A percentile compares a stretch with the other conserved stretches of the same genome.
phyloP scores from a whole-genome alignment of 441 rosid species.

The Gossypium davidsonii region DNA sequence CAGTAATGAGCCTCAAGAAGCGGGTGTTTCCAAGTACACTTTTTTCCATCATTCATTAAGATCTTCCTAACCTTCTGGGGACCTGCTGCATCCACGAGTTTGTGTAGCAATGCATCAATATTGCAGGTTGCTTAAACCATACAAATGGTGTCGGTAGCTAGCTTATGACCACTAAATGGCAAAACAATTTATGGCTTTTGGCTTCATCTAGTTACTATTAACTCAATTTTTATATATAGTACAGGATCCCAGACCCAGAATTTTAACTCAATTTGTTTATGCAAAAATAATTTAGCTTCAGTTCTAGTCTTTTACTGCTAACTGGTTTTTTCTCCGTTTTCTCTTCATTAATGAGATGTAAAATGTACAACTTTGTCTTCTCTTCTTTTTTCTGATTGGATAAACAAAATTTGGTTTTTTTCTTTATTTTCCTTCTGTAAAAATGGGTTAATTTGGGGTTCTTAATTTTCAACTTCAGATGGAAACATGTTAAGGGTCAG shows the following conservation, averaged over 20 bases:
- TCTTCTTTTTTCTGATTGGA: too few species aligned
- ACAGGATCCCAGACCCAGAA: neutral
- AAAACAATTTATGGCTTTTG: conserved; percentile 90
- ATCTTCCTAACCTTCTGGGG: neutral
- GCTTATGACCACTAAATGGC: conserved; percentile 80
- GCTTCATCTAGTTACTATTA: conserved; percentile 33
- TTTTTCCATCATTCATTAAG: neutral
- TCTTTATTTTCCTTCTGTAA: neutral
- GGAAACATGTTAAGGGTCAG: too few species aligned
- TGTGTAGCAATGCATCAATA: conserved; percentile 69
- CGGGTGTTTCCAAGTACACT: conserved; percentile 14
- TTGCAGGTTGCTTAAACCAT: conserved; percentile 68
- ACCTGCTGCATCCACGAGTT: conserved; percentile 22
- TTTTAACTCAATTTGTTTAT: neutral
- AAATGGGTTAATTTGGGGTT: neutral
- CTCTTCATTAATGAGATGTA: neutral
- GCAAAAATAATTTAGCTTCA: neutral
- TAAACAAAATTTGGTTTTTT: neutral
- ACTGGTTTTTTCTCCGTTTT: neutral
- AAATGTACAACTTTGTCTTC: too few species aligned
- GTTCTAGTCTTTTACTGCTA: neutral
- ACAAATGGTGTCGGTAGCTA: conserved; percentile 54
- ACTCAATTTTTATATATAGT: neutral
- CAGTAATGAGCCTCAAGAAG: conserved; percentile 80
- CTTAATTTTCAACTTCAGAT: neutral